Conservation (phyloP, 1,284 basidiomycete species). For the Sanguinoderma infundibulare region DNA sequence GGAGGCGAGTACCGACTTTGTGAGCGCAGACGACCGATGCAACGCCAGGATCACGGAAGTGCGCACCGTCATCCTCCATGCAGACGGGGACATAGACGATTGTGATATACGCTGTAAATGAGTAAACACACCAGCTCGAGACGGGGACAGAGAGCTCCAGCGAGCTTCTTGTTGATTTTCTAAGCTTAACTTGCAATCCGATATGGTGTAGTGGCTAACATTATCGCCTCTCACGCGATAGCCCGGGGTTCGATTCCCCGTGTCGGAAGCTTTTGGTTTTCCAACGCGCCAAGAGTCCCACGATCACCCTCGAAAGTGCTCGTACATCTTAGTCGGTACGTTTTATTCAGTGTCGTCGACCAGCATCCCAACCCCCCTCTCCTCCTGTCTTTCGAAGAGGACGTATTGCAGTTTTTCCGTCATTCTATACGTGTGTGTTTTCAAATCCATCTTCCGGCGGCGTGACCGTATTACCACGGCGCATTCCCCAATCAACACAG, state of each 20-base stretch:
- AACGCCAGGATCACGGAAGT: not conserved
- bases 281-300: not conserved
- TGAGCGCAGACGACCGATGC: not conserved
- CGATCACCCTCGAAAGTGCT: not conserved
- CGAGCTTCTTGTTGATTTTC: not conserved
- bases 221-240: conserved; percentile 12
- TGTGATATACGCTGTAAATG: no score
- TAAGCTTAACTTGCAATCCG: not conserved
- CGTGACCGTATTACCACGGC: no score
- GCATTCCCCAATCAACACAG: no score
- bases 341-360: no score
- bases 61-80: not conserved
- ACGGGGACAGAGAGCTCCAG: no score
- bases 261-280: not conserved
- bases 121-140: no score
- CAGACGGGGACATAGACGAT: not conserved
- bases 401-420: no score
- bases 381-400: no score
- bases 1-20: not conserved
- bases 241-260: conserved; percentile 9
- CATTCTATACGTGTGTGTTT: no score
- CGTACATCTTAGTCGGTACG: no score
- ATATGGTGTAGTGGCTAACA: conserved; percentile 12
- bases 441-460: no score
- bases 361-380: no score